Percentiles rank a stretch among this genome's conserved stretches.
These are phyloP conservation scores for Fragilaria radians DNA, from an alignment of 108 stramenopile genomes.

Conservation along the genomic window DNA sequence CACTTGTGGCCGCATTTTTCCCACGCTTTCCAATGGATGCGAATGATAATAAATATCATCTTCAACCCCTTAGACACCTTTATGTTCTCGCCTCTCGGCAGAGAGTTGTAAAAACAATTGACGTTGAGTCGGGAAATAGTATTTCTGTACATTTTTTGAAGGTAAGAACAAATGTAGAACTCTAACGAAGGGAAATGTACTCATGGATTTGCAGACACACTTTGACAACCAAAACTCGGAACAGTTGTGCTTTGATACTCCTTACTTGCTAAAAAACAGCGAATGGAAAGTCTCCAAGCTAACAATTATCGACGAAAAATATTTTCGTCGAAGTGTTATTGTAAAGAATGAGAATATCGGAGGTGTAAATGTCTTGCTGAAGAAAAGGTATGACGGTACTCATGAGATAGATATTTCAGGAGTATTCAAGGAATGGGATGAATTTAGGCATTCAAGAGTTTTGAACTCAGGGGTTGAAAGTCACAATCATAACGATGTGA, in stretches of 20 bases:
- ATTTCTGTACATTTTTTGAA: slow-evolving; percentile 64
- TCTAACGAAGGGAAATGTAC: no score
- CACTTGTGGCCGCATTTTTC: slow-evolving; percentile 85
- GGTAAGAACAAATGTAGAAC: slow-evolving; percentile 25
- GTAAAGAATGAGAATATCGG: background rate
- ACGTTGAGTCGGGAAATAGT: slow-evolving; percentile 79
- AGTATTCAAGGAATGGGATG: background rate
- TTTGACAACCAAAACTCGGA: slow-evolving; percentile 10
- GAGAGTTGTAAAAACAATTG: slow-evolving; percentile 76
- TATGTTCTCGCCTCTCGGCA: slow-evolving; percentile 93
- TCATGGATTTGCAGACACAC: slow-evolving; percentile 22
- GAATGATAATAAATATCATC: slow-evolving; percentile 91
- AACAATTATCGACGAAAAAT: slow-evolving; percentile 46
- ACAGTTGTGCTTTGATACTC: slow-evolving; percentile 24
- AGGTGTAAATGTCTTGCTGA: background rate
- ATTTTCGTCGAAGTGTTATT: slow-evolving; percentile 17
- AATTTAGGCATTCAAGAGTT: background rate
- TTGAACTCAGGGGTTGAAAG: background rate
- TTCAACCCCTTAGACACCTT: slow-evolving; percentile 94
- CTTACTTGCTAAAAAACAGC: slow-evolving; percentile 34
- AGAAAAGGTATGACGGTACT: background rate
- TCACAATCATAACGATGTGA: background rate
- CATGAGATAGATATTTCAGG: background rate
- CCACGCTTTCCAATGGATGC: slow-evolving; percentile 84
- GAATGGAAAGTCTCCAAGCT: slow-evolving; percentile 20